Evolutionary conservation across 306 rosid genomes (phyloP).

Genomic region (Crataegus laevigata): DNA sequence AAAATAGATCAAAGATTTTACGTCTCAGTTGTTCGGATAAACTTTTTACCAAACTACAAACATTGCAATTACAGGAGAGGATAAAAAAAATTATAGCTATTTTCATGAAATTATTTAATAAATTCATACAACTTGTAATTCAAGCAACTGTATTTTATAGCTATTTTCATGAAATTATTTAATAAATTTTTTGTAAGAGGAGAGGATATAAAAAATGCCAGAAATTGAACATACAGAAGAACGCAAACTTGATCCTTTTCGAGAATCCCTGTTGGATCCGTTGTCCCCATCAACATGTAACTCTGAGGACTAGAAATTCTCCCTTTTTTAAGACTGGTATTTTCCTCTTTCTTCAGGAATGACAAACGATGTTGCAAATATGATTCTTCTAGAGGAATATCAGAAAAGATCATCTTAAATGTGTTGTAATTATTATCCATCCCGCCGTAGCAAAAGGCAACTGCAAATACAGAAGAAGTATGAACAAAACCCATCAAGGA

Average conservation of each 20-base stretch:
- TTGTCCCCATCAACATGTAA: slow-evolving; percentile 79
- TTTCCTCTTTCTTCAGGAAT: slow-evolving; percentile 32
- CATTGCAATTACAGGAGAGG: not conserved
- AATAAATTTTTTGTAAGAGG: not conserved
- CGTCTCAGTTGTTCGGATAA: no score
- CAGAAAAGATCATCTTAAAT: slow-evolving; percentile 53
- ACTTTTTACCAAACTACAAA: not conserved
- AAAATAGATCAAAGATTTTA: no score
- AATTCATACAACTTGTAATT: not conserved
- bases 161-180: not conserved
- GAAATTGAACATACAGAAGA: slow-evolving; percentile 47
- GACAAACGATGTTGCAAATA: slow-evolving; percentile 42
- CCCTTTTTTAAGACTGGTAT: slow-evolving; percentile 42
- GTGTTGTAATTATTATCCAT: slow-evolving; percentile 40
- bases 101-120: no score
- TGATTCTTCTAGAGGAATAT: slow-evolving; percentile 69
- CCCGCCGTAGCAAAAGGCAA: slow-evolving; percentile 33
- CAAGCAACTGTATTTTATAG: not conserved
- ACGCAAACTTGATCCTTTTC: slow-evolving; percentile 54
- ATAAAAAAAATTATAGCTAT: no score
- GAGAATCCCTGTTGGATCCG: slow-evolving; percentile 58
- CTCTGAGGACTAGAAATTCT: slow-evolving; percentile 37
- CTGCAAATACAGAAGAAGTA: slow-evolving; percentile 38
- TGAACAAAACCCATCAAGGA: not conserved
- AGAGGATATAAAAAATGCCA: not conserved